Percentiles rank a stretch among this genome's conserved stretches.
Conservation (phyloP, 192 early-diverging fungal genomes). For the Mortierella alpina region DNA sequence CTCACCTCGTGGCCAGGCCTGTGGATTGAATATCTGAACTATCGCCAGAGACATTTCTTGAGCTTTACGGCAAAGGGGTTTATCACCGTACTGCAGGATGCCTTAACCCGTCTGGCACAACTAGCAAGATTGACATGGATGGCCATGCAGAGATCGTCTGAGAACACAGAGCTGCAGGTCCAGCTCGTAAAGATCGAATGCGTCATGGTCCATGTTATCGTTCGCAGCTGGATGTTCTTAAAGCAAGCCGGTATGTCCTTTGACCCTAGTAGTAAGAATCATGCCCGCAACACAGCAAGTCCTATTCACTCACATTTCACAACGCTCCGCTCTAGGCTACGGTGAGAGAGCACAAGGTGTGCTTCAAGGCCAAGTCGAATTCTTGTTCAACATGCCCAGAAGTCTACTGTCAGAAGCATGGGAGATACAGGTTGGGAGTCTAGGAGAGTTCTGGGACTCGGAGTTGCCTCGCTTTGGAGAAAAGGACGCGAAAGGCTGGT, state of each 20-base stretch:
- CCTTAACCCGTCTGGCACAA: slow-evolving; percentile 46
- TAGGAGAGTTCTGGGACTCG: slow-evolving; percentile 66
- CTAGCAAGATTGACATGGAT: slow-evolving; percentile 16
- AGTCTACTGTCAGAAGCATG: slow-evolving; percentile 41
- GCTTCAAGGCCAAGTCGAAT: slow-evolving; percentile 65
- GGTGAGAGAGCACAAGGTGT: slow-evolving; percentile 59
- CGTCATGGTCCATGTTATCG: slow-evolving; percentile 63
- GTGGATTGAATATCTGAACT: slow-evolving; percentile 69
- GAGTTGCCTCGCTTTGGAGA: slow-evolving; percentile 68
- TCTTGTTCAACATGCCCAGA: slow-evolving; percentile 56
- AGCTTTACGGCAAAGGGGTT: slow-evolving; percentile 63
- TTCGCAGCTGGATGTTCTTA: slow-evolving; percentile 61
- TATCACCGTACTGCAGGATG: slow-evolving; percentile 58
- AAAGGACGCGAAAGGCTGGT: slow-evolving; percentile 63
- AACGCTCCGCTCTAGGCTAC: slow-evolving; percentile 51
- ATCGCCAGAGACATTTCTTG: slow-evolving; percentile 64
- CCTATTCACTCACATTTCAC: background rate
- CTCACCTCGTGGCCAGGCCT: slow-evolving; percentile 52
- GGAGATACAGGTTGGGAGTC: slow-evolving; percentile 48
- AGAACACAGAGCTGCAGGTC: background rate
- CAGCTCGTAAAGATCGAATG: slow-evolving; percentile 55
- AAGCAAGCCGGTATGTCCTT: slow-evolving; percentile 61
- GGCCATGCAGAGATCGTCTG: background rate
- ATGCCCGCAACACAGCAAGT: too few species aligned
- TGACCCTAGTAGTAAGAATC: background rate